Evolutionary conservation across 345 rosid species (phyloP).

Genomic region (Microthlaspi erraticum): DNA sequence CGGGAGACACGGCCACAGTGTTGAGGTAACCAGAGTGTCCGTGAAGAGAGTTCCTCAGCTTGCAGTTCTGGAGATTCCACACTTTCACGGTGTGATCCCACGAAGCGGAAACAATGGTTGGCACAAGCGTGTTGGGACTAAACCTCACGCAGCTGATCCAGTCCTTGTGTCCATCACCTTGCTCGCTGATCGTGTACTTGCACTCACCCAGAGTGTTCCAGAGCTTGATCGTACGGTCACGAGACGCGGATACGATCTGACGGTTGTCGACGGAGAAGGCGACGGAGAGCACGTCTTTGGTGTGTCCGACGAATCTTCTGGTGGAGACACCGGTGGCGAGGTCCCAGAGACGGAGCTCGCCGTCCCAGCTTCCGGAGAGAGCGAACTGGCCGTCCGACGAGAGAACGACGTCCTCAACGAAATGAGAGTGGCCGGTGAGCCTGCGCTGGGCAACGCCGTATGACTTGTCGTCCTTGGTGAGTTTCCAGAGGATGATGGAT

Average conservation of each 20-base stretch:
- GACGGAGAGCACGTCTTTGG: constrained; percentile 92
- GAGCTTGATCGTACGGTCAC: constrained; percentile 86
- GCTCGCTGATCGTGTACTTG: constrained; percentile 93
- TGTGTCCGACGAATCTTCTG: constrained; percentile 90
- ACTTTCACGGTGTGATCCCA: constrained; percentile 85
- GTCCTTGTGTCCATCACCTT: constrained; percentile 71
- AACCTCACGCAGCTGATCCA: constrained; percentile 98
- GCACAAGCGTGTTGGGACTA: constrained; percentile 76
- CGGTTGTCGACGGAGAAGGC: constrained; percentile 95
- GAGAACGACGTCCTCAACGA: constrained; percentile 90
- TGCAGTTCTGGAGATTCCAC: constrained; percentile 84
- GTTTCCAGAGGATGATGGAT: constrained; percentile 89
- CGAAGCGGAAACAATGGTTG: constrained; percentile 87
- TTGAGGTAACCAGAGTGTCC: constrained; percentile 78
- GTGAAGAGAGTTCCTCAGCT: constrained; percentile 61
- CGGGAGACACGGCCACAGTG: constrained; percentile 82
- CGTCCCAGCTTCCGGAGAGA: constrained; percentile 95
- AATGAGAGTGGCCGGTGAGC: constrained; percentile 95
- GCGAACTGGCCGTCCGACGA: constrained; percentile 97
- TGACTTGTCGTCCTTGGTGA: constrained; percentile 79
- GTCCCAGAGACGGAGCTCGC: constrained; percentile 99
- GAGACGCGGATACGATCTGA: constrained; percentile 95
- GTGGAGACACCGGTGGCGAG: constrained; percentile 66
- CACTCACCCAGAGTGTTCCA: constrained; percentile 99
- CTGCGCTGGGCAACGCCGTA: constrained; percentile 88